phyloP scores from a whole-genome alignment of 2,329 filamentous ascomycete species.

The Cercospora zeae-maydis region DNA sequence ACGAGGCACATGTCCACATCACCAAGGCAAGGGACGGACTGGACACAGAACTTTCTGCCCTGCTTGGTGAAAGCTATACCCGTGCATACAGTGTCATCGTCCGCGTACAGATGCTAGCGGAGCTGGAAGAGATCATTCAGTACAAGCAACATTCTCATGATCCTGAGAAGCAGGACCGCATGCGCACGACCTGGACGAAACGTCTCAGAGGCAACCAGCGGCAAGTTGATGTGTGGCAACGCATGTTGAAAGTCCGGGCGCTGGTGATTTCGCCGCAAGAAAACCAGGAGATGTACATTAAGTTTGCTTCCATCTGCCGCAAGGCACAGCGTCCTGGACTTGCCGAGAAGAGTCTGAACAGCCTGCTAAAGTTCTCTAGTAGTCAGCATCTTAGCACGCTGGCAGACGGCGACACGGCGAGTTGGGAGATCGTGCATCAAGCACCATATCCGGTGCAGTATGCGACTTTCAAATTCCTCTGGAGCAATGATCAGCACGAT shows the following conservation, averaged over 20 bases:
- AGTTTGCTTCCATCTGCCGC: slow-evolving; percentile 95
- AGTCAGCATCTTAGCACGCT: slow-evolving; percentile 47
- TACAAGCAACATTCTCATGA: slow-evolving; percentile 88
- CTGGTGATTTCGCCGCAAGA: slow-evolving; percentile 88
- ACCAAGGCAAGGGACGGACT: slow-evolving; percentile 88
- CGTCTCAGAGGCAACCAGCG: slow-evolving; percentile 91
- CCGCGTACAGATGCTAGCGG: slow-evolving; percentile 96
- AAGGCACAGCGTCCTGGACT: slow-evolving; percentile 93
- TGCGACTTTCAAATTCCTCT: slow-evolving; percentile 95
- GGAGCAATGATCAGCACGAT: slow-evolving; percentile 73
- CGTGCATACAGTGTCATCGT: slow-evolving; percentile 97
- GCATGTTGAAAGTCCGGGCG: slow-evolving; percentile 91
- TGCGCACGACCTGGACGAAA: slow-evolving; percentile 94
- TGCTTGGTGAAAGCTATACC: slow-evolving; percentile 98
- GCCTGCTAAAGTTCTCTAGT: slow-evolving; percentile 67
- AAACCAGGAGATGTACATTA: slow-evolving; percentile 99
- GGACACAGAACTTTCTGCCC: slow-evolving; percentile 89
- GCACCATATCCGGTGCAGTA: slow-evolving; percentile 81
- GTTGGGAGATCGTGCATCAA: slow-evolving; percentile 37
- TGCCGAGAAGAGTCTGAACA: slow-evolving; percentile 90
- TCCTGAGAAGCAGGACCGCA: slow-evolving; percentile 79
- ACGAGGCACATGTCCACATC: slow-evolving; percentile 83
- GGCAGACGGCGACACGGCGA: slow-evolving; percentile 20
- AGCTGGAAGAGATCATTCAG: slow-evolving; percentile 93
- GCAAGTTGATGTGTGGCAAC: slow-evolving; percentile 97